These are phyloP conservation scores for Pseudotsuga menziesii DNA, from an alignment of 75 land plant species.

Conservation along the genomic window DNA sequence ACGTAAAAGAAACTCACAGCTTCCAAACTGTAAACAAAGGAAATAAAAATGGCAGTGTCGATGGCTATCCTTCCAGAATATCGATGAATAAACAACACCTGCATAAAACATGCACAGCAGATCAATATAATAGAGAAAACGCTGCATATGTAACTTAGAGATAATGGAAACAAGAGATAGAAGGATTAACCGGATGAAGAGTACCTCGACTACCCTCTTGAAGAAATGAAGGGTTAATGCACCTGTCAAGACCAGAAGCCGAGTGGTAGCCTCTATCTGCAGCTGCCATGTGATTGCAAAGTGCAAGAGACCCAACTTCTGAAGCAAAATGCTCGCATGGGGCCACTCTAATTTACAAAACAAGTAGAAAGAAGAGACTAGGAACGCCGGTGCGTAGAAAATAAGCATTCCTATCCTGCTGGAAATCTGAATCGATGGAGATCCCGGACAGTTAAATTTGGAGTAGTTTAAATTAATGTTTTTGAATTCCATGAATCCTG, in stretches of 20 bases:
- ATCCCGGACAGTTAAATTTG: neutral
- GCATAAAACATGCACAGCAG: neutral
- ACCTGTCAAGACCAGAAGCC: neutral
- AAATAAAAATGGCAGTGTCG: slow-evolving; percentile 17
- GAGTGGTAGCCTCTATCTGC: neutral
- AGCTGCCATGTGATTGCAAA: slow-evolving; percentile 1
- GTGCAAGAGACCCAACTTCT: slow-evolving; percentile 3
- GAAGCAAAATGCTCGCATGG: neutral
- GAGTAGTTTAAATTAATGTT: neutral
- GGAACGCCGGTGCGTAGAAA: neutral
- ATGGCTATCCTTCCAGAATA: slow-evolving; percentile 46
- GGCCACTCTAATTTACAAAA: slow-evolving; percentile 2
- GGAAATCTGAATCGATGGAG: neutral
- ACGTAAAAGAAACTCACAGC: slow-evolving; percentile 29
- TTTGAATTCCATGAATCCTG: slow-evolving; percentile 2
- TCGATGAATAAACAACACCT: slow-evolving; percentile 70
- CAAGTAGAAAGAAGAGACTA: neutral
- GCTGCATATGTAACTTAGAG: neutral
- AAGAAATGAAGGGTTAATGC: slow-evolving; percentile 2
- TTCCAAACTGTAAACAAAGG: slow-evolving; percentile 22
- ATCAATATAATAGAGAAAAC: too few relatives aligned
- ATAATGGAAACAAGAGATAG: too few relatives aligned
- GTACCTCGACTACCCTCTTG: neutral
- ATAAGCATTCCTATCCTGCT: slow-evolving; percentile 1
- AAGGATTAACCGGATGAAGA: neutral